Percentiles rank a stretch among this genome's conserved stretches.
Conservation (phyloP, 371 early-diverging fungal genomes). For the Dichotomocladium elegans region DNA sequence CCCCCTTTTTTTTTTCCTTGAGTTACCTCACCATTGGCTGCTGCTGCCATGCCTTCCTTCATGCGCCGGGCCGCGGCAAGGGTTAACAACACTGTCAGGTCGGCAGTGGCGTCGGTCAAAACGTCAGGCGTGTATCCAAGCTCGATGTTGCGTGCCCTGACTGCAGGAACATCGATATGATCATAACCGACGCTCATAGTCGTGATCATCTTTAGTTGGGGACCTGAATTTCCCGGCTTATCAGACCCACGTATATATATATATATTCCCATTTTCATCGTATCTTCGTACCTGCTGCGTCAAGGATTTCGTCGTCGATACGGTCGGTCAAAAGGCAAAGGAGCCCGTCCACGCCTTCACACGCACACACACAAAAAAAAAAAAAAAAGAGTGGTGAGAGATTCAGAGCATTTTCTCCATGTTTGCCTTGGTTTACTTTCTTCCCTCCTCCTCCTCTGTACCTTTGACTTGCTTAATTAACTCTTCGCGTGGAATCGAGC, state of each 20-base stretch:
- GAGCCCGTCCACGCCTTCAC: conserved; percentile 54
- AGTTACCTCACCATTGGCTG: conserved; percentile 46
- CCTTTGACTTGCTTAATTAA: conserved; percentile 27
- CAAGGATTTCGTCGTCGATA: conserved; percentile 67
- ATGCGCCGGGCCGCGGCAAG: conserved; percentile 70
- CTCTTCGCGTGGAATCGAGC: conserved; percentile 29
- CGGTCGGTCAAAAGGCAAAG: conserved; percentile 70
- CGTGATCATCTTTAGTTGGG: conserved; percentile 58
- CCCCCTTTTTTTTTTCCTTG: conserved; percentile 1
- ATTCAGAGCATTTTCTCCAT: too few relatives aligned
- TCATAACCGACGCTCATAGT: conserved; percentile 85
- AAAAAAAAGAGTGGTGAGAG: too few relatives aligned
- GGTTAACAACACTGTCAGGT: conserved; percentile 71
- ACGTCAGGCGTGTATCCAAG: conserved; percentile 89
- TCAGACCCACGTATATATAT: not conserved
- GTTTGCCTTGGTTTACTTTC: not conserved
- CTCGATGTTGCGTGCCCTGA: conserved; percentile 43
- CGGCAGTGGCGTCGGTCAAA: conserved; percentile 86
- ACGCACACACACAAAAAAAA: not conserved
- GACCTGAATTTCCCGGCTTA: conserved; percentile 26
- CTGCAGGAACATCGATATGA: conserved; percentile 63
- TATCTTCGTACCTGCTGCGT: conserved; percentile 46
- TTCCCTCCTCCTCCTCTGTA: not conserved
- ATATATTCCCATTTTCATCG: not conserved
- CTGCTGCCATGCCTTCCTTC: conserved; percentile 55